These are phyloP conservation scores for Mucor velutinosus DNA, from an alignment of 371 early-diverging fungal genomes.

Conservation along the genomic window DNA sequence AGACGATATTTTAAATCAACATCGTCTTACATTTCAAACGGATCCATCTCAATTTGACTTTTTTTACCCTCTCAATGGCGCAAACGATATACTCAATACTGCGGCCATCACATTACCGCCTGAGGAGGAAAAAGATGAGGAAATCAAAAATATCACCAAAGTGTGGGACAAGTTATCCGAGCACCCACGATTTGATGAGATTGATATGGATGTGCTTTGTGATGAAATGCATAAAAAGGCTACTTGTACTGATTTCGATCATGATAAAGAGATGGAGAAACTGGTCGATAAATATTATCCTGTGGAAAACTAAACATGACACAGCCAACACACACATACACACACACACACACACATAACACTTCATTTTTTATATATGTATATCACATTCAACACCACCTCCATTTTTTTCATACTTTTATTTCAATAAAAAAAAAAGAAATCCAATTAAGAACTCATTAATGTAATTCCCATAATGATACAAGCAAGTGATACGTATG, in stretches of 20 bases:
- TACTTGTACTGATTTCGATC: slow-evolving; percentile 28
- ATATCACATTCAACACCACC: neutral
- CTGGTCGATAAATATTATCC: slow-evolving; percentile 16
- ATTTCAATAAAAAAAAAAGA: slow-evolving; percentile 1
- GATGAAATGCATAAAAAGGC: slow-evolving; percentile 61
- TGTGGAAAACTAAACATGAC: neutral
- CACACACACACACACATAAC: neutral
- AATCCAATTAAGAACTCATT: slow-evolving; percentile 45
- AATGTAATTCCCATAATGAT: slow-evolving; percentile 76
- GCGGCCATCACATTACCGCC: neutral
- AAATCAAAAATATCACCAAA: slow-evolving; percentile 52
- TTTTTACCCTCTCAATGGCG: slow-evolving; percentile 17
- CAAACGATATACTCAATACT: slow-evolving; percentile 6
- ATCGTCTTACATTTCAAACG: slow-evolving; percentile 8
- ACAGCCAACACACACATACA: neutral
- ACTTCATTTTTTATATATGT: slow-evolving; percentile 3
- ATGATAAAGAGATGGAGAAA: slow-evolving; percentile 15
- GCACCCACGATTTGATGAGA: slow-evolving; percentile 59
- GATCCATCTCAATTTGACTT: slow-evolving; percentile 31
- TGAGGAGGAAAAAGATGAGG: neutral
- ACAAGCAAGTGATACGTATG: slow-evolving; percentile 86
- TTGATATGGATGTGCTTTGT: slow-evolving; percentile 59
- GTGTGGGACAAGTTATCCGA: slow-evolving; percentile 58
- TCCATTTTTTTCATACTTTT: neutral
- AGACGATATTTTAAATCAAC: slow-evolving; percentile 13